Evolutionary conservation across 1,284 basidiomycete genomes (phyloP).

Genomic region (Ceratobasidium sp.): DNA sequence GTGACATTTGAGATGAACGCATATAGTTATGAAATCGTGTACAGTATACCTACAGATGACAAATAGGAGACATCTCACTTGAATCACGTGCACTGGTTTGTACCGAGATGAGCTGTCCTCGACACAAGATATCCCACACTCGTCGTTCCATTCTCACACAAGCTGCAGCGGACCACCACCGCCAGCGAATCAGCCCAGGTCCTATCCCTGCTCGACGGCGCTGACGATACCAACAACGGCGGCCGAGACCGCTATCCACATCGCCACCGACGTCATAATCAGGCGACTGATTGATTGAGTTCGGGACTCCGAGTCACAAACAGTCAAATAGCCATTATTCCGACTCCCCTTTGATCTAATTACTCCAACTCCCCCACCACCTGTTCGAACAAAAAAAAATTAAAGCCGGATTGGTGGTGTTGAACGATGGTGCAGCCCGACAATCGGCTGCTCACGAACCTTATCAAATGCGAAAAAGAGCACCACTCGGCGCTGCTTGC

Average conservation of each 20-base stretch:
- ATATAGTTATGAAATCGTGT: no score
- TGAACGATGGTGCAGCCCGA: constrained; percentile 58
- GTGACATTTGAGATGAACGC: no score
- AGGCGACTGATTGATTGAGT: constrained; percentile 15
- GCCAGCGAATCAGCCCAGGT: not conserved
- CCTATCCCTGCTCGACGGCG: not conserved
- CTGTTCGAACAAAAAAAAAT: not conserved
- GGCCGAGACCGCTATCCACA: not conserved
- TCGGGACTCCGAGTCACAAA: no score
- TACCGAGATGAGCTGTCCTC: constrained; percentile 23
- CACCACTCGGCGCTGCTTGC: constrained; percentile 71
- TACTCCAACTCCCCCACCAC: not conserved
- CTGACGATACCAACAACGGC: not conserved
- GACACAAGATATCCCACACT: constrained; percentile 24
- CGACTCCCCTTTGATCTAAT: constrained; percentile 14
- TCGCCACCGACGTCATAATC: constrained; percentile 36
- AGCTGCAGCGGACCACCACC: constrained; percentile 8
- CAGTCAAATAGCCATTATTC: constrained; percentile 19
- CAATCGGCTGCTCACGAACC: constrained; percentile 75
- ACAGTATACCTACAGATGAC: no score
- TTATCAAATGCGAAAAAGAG: constrained; percentile 78
- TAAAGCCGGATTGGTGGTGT: not conserved
- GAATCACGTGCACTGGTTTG: not conserved
- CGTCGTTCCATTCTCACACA: not conserved
- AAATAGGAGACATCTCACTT: not conserved